Percentiles rank a stretch among this genome's conserved stretches.
Conservation (phyloP, 345 rosid species). For the Excoecaria cochinchinensis region DNA sequence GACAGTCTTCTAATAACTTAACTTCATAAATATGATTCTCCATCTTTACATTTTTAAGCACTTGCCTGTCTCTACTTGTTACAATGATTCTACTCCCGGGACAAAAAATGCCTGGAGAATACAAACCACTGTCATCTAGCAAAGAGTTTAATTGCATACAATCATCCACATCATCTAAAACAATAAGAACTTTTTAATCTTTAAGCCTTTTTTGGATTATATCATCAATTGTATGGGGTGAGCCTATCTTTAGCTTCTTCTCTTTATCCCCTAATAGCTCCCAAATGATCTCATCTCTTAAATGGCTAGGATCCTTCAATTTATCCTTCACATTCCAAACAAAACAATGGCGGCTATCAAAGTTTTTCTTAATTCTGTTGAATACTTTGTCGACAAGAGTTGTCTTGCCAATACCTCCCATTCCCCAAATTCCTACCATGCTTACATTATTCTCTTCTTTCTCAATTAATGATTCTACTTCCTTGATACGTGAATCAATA, state of each 20-base stretch:
- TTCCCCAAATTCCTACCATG: slow-evolving; percentile 7
- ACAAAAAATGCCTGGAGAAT: background rate
- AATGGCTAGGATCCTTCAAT: background rate
- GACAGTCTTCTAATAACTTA: background rate
- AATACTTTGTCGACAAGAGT: background rate
- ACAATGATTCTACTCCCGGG: slow-evolving; percentile 9
- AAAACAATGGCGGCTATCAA: background rate
- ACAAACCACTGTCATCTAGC: background rate
- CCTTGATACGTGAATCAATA: background rate
- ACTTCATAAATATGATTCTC: background rate
- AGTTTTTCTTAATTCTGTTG: background rate
- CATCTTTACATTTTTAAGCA: background rate
- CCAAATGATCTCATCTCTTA: background rate
- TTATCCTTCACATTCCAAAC: too few relatives aligned
- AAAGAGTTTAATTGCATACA: background rate
- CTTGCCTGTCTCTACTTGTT: slow-evolving; percentile 7
- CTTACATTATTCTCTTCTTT: background rate
- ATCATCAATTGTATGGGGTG: background rate
- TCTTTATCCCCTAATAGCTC: background rate
- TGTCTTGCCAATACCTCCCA: slow-evolving; percentile 8
- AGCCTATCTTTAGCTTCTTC: too few relatives aligned
- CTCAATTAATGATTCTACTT: background rate
- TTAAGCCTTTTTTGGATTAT: background rate
- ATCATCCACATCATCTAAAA: background rate
- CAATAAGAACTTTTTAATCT: background rate